Percentiles rank a stretch among this genome's conserved stretches.
phyloP scores from a whole-genome alignment of 2,329 filamentous ascomycete genomes.

The Ceratocystis alfenasii region DNA sequence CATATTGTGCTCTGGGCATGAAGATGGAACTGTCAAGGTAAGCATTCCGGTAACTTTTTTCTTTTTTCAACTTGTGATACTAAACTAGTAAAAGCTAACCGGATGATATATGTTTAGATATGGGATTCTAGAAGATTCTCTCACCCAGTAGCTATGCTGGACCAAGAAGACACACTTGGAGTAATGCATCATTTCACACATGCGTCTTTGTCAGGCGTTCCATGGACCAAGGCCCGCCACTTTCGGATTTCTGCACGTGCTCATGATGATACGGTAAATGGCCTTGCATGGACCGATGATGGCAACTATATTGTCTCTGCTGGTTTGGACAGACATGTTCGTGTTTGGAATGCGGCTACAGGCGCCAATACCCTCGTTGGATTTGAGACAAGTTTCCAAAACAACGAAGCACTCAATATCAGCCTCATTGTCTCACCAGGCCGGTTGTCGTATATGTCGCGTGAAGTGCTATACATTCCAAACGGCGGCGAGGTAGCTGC shows the following conservation, averaged over 20 bases:
- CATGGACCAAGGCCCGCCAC: conserved; percentile 28
- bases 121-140: conserved; percentile 80
- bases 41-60: background rate
- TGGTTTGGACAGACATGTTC: conserved; percentile 71
- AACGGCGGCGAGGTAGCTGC: conserved; percentile 71
- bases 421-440: conserved; percentile 53
- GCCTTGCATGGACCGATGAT: conserved; percentile 71
- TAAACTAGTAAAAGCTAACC: background rate
- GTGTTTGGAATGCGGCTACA: conserved; percentile 72
- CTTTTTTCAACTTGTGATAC: background rate
- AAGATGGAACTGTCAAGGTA: conserved; percentile 57
- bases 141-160: conserved; percentile 62
- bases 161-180: conserved; percentile 73
- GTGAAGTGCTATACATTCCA: conserved; percentile 65
- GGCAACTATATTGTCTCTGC: conserved; percentile 65
- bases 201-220: conserved; percentile 28
- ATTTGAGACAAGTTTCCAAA: conserved; percentile 73
- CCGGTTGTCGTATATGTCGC: conserved; percentile 41
- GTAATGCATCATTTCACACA: conserved; percentile 37
- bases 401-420: conserved; percentile 51
- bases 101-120: conserved; percentile 38
- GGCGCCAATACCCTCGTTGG: conserved; percentile 80
- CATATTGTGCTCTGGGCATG: conserved; percentile 70
- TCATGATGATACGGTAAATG: conserved; percentile 73
- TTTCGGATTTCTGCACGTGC: conserved; percentile 48